phyloP scores from a whole-genome alignment of 2,329 filamentous ascomycete species.

The Diplodia sapinea region DNA sequence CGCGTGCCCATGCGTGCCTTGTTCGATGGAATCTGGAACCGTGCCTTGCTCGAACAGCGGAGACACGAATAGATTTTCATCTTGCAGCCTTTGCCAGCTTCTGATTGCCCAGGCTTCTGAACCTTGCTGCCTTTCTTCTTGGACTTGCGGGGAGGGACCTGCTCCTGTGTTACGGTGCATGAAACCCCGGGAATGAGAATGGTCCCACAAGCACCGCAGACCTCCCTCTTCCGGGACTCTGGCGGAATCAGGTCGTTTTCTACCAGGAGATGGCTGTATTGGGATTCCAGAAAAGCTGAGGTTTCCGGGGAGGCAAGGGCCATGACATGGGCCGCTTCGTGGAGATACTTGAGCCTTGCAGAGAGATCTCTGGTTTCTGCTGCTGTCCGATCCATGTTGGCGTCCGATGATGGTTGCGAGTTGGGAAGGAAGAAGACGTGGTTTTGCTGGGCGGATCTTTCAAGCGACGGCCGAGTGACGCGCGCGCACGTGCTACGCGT shows the following conservation, averaged over 20 bases:
- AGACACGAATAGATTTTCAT: constrained; percentile 40
- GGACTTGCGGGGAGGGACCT: not conserved
- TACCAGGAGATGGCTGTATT: constrained; percentile 38
- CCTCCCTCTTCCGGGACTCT: constrained; percentile 30
- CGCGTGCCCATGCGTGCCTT: constrained; percentile 36
- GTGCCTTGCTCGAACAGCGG: constrained; percentile 43
- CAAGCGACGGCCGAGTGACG: constrained; percentile 9
- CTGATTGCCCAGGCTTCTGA: not conserved
- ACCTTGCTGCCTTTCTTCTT: not conserved
- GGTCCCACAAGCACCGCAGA: constrained; percentile 48
- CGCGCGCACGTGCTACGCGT: constrained; percentile 11
- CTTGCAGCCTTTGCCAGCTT: constrained; percentile 31
- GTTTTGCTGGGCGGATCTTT: constrained; percentile 2
- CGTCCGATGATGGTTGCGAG: not conserved
- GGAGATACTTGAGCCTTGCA: constrained; percentile 42
- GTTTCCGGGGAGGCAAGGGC: constrained; percentile 42
- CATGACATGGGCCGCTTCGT: constrained; percentile 43
- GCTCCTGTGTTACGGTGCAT: constrained; percentile 37
- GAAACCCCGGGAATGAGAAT: constrained; percentile 47
- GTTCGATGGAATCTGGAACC: constrained; percentile 35
- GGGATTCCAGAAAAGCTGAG: constrained; percentile 43
- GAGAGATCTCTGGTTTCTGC: constrained; percentile 13
- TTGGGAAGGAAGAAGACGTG: not conserved
- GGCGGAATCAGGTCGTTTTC: constrained; percentile 40
- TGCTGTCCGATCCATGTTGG: constrained; percentile 10